Conservation (phyloP, 495 filamentous ascomycete genomes). For the Penicillium subrubescens region DNA sequence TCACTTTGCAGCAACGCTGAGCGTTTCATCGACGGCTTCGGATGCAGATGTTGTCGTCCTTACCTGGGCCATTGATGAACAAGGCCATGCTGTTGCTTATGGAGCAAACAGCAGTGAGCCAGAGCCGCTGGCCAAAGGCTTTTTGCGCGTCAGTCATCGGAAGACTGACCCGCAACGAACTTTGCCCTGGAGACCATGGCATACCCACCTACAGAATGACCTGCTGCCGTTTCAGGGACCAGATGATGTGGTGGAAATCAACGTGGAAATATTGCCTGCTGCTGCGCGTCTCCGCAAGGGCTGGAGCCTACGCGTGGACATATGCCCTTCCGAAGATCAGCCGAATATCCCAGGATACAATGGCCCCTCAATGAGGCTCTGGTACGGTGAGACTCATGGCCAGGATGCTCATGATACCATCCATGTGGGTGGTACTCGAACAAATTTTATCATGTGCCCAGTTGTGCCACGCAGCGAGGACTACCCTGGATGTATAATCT, state of each 20-base stretch:
- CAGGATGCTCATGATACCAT: background rate
- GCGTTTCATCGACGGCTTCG: background rate
- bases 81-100: background rate
- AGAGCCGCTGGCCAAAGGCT: slow-evolving; percentile 1
- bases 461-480: background rate
- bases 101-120: background rate
- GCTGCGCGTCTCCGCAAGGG: background rate
- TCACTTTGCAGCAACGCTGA: background rate
- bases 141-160: slow-evolving; percentile 1
- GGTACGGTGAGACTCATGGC: background rate
- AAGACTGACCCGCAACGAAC: background rate
- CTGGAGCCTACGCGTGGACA: background rate
- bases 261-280: slow-evolving; percentile 1
- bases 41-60: slow-evolving; percentile 3
- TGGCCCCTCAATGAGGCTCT: background rate
- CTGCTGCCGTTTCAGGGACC: background rate
- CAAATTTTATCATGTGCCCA: background rate
- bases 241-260: background rate
- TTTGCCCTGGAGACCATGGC: slow-evolving; percentile 1
- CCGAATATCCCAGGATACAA: background rate
- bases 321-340: slow-evolving; percentile 1
- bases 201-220: background rate
- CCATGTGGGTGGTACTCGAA: background rate
- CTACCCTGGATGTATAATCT: background rate
- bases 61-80: background rate